phyloP scores from a whole-genome alignment of 257 asterid genomes.

The Nicotiana obtusifolia region DNA sequence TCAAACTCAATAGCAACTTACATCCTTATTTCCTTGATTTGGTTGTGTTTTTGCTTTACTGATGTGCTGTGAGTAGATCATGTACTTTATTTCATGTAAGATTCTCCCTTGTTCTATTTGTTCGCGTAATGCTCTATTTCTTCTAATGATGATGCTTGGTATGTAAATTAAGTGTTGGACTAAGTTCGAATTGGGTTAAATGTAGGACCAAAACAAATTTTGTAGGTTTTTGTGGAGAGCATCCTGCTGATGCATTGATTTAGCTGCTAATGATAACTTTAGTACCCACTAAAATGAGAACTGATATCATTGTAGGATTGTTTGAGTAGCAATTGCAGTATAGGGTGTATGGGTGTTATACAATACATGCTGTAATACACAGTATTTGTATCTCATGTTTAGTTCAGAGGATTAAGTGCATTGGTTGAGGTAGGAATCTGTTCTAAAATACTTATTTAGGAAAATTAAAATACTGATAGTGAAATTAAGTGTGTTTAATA shows the following conservation, averaged over 20 bases:
- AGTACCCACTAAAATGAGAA: not conserved
- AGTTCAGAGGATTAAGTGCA: not conserved
- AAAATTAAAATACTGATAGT: not conserved
- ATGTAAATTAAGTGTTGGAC: not conserved
- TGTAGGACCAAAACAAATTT: not conserved
- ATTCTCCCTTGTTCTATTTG: not conserved
- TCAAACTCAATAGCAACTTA: not conserved
- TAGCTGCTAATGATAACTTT: not conserved
- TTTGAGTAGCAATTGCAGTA: not conserved
- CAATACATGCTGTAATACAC: not conserved
- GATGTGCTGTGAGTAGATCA: not conserved
- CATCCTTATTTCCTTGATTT: not conserved
- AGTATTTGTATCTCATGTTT: not conserved
- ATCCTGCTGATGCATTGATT: not conserved
- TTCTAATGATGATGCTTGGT: not conserved
- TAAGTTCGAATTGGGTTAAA: not conserved
- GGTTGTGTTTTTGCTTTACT: not conserved
- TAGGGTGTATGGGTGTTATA: not conserved
- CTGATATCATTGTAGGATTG: not conserved
- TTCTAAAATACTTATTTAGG: not conserved
- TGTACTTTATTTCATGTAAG: not conserved
- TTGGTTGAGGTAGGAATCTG: not conserved
- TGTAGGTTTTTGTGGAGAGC: not conserved
- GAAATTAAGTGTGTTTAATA: not conserved
- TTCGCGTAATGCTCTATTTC: not conserved